Evolutionary conservation across 805 yeast species (phyloP).

Genomic region (Pichia nakasei): DNA sequence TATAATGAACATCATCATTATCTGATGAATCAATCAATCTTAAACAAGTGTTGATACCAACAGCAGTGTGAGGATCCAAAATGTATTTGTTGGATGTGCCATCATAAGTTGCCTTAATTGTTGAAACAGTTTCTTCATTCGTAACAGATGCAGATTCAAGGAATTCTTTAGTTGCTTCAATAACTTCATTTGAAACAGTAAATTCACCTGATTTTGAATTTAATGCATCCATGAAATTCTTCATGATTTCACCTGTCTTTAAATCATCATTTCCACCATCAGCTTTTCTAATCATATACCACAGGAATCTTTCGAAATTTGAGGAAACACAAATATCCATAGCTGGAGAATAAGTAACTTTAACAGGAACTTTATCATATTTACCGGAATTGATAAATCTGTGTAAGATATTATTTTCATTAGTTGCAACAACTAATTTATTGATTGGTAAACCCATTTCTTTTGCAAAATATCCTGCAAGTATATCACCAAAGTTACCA

Average conservation of each 20-base stretch:
- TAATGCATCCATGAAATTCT: conserved; percentile 70
- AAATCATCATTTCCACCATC: conserved; percentile 46
- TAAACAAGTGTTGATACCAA: conserved; percentile 77
- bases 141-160: conserved; percentile 76
- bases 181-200: conserved; percentile 53
- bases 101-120: conserved; percentile 65
- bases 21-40: conserved; percentile 40
- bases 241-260: conserved; percentile 68
- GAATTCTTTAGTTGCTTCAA: conserved; percentile 55
- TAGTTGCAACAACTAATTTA: conserved; percentile 86
- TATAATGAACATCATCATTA: conserved; percentile 35
- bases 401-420: conserved; percentile 89
- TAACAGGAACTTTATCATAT: conserved; percentile 73
- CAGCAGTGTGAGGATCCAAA: conserved; percentile 94
- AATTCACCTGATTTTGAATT: conserved; percentile 65
- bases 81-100: conserved; percentile 59
- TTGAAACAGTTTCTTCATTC: conserved; percentile 66
- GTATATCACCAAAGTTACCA: conserved; percentile 96
- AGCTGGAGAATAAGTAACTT: conserved; percentile 91
- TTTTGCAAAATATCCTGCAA: conserved; percentile 92
- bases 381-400: conserved; percentile 83
- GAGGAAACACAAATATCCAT: conserved; percentile 96
- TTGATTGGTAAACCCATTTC: conserved; percentile 92
- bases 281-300: conserved; percentile 83
- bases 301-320: conserved; percentile 90